These are phyloP conservation scores for Cylindrodendrum hubeiense DNA, from an alignment of 2,329 filamentous ascomycete genomes.

Conservation along the genomic window DNA sequence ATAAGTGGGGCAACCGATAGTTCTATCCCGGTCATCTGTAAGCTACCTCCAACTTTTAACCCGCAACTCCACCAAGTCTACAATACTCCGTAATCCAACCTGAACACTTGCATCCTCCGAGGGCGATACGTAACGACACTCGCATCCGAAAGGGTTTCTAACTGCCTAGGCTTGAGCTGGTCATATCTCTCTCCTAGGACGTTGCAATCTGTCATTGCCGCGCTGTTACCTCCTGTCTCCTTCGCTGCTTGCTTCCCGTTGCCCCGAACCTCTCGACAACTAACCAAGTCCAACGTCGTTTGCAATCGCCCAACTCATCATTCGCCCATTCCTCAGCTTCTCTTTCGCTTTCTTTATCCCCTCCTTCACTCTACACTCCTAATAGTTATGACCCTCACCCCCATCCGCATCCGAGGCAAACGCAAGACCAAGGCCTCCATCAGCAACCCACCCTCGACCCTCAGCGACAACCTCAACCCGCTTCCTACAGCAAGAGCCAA, in stretches of 20 bases:
- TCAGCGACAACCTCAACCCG: constrained; percentile 1
- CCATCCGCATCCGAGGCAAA: constrained; percentile 62
- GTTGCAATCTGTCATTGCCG: neutral
- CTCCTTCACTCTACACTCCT: neutral
- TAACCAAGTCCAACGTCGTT: neutral
- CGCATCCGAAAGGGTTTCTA: no score
- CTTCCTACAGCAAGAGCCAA: constrained; percentile 25
- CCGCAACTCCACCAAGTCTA: neutral
- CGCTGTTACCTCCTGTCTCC: neutral
- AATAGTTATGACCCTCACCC: constrained; percentile 60
- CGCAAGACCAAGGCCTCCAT: constrained; percentile 59
- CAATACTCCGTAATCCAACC: neutral
- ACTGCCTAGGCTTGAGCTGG: neutral
- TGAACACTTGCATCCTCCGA: neutral
- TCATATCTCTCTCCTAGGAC: neutral
- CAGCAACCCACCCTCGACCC: constrained; percentile 25
- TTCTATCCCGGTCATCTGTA: neutral
- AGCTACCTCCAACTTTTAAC: neutral
- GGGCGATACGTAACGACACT: neutral
- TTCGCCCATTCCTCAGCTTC: neutral
- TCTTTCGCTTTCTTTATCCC: neutral
- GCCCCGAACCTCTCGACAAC: neutral
- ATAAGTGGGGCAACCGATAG: neutral
- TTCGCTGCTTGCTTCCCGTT: neutral
- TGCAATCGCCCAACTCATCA: neutral